Percentiles rank a stretch among this genome's conserved stretches.
phyloP scores from a whole-genome alignment of 2,329 filamentous ascomycete genomes.

The Alternaria incomplexa region DNA sequence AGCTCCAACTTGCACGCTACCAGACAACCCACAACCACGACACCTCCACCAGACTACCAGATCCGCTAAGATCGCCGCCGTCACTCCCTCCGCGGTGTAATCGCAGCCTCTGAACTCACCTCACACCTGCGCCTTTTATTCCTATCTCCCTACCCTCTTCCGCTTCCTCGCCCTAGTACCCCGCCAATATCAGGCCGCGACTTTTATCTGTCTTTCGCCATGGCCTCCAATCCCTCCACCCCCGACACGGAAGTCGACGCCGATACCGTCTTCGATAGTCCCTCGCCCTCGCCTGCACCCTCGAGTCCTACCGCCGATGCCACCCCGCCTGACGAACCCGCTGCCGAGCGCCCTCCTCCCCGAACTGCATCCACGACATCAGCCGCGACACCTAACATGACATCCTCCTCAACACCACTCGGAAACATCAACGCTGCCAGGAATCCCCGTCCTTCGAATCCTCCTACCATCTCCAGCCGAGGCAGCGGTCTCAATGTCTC shows the following conservation, averaged over 20 bases:
- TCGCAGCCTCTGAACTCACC: conserved; percentile 18
- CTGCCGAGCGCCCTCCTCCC: conserved; percentile 57
- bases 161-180: conserved; percentile 12
- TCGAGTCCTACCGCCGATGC: conserved; percentile 28
- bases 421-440: conserved; percentile 75
- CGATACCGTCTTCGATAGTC: conserved; percentile 40
- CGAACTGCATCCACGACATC: conserved; percentile 65
- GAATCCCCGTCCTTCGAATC: conserved; percentile 53
- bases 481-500: conserved; percentile 60
- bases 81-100: conserved; percentile 14
- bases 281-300: conserved; percentile 35
- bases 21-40: conserved; percentile 20
- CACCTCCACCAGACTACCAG: conserved; percentile 21
- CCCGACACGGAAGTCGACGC: conserved; percentile 41
- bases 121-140: conserved; percentile 11
- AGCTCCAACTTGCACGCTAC: conserved; percentile 25
- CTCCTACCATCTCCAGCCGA: conserved; percentile 53
- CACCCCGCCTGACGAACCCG: conserved; percentile 25
- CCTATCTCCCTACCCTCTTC: conserved; percentile 9
- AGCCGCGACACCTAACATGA: conserved; percentile 62
- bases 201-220: conserved; percentile 21
- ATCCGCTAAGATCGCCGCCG: conserved; percentile 20
- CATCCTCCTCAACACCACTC: conserved; percentile 80
- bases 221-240: conserved; percentile 39
- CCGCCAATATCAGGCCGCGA: conserved; percentile 23